Evolutionary conservation across 108 stramenopile genomes (phyloP), one percentile per base, ranked within the genome.

Genomic region (Mediolabrus comicus): DNA sequence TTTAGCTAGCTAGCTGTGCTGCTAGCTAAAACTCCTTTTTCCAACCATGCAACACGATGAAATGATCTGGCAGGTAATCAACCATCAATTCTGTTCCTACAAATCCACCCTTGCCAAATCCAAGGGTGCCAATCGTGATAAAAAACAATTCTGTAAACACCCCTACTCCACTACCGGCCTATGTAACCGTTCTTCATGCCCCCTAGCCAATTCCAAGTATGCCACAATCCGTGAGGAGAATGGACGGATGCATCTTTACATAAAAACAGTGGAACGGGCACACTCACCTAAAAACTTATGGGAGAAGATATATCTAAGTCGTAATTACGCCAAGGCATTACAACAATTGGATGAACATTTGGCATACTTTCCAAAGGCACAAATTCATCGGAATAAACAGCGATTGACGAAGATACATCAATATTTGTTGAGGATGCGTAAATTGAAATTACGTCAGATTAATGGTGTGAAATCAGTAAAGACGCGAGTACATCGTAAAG

Each of bases 391-490:
- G 36, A 97, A 96, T 86, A 99, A 99, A 71, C 98, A 99, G 80
- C 82, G 98, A 22, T 79, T 99, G 65, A 99, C 98, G 14, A 98
- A 98, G 74, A 98, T 99, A 35, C 96, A 98, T 83, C 98, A 99
- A 76, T 98, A 98, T 68, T 72, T 99, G 39, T 87, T 99, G 59
- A 81, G 98, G 16, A 97, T 98, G 98, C 84, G 98, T 1, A 98
- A 96, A 80, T 70, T 99, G 63, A 87, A 94, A 63, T 78, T 98
- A 33, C 95, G 92, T 31, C 90, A 86, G 71, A 61, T 88, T 19
- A 60, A 84, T 24, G 92, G 92, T 33, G 71, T 69, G 14, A 90
- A 90, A 96, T 98, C 33, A 97, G 98, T 81, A 98, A 97, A 80
- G 98, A 97, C 41, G 16, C 14, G 41, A 4, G 11, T 43, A 16